Conservation (phyloP, 257 asterid genomes). For the Salvia miltiorrhiza region DNA sequence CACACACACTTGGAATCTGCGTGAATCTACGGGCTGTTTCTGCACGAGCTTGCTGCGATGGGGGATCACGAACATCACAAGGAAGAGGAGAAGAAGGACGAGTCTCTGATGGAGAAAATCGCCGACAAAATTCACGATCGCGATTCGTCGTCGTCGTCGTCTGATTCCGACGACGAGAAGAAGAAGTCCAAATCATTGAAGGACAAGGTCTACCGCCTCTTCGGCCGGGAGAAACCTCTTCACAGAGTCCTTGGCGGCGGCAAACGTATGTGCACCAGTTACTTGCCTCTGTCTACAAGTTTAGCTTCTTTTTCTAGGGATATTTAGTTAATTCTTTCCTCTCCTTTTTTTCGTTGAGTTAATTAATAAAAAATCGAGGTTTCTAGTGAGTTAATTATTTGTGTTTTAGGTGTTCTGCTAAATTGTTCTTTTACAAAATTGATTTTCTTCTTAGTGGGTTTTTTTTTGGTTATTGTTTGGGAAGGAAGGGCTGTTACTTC, state of each 20-base stretch:
- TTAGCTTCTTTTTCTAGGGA: neutral
- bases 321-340: neutral
- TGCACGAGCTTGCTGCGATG: conserved; percentile 31
- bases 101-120: conserved; percentile 51
- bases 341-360: neutral
- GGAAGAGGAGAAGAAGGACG: conserved; percentile 55
- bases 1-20: conserved; percentile 11
- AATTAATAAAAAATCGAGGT: neutral
- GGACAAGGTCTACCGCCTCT: conserved; percentile 55
- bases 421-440: neutral
- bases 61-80: conserved; percentile 65
- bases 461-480: no score
- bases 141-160: conserved; percentile 47
- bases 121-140: conserved; percentile 45
- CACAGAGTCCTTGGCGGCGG: conserved; percentile 83
- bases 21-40: neutral
- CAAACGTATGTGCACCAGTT: conserved; percentile 40
- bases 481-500: neutral
- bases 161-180: conserved; percentile 57
- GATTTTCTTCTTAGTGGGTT: neutral
- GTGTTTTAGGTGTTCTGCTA: neutral
- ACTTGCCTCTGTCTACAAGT: neutral
- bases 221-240: conserved; percentile 73
- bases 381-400: neutral
- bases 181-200: conserved; percentile 46